Evolutionary conservation across 805 yeast species (phyloP).

Genomic region (Myxozyma kluyveri): DNA sequence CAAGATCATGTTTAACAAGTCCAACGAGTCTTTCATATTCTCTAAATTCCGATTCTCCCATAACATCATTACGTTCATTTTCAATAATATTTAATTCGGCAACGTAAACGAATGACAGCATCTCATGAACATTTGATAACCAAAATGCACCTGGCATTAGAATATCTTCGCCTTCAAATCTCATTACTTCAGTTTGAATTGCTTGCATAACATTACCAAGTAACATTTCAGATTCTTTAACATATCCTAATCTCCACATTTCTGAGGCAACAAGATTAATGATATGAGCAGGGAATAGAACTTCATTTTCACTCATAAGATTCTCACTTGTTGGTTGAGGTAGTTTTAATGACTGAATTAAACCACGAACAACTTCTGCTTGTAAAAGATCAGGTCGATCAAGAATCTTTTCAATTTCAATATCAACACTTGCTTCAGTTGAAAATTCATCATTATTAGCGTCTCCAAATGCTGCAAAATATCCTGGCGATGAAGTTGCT

Average conservation of each 20-base stretch:
- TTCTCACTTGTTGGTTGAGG: slow-evolving; percentile 85
- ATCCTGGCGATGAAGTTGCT: slow-evolving; percentile 19
- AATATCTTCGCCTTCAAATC: slow-evolving; percentile 79
- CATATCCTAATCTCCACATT: slow-evolving; percentile 96
- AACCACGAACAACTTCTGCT: slow-evolving; percentile 80
- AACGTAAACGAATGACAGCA: slow-evolving; percentile 88
- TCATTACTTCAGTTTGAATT: slow-evolving; percentile 77
- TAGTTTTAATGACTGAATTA: slow-evolving; percentile 77
- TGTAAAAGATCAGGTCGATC: slow-evolving; percentile 49
- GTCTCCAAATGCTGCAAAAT: slow-evolving; percentile 27
- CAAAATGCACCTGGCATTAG: slow-evolving; percentile 94
- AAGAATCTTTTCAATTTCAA: slow-evolving; percentile 37
- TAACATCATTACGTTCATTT: slow-evolving; percentile 74
- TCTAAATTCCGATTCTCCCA: slow-evolving; percentile 86
- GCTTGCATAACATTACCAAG: slow-evolving; percentile 84
- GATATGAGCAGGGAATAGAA: slow-evolving; percentile 92
- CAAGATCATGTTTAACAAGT: slow-evolving; percentile 90
- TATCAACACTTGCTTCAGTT: slow-evolving; percentile 33
- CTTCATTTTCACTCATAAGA: slow-evolving; percentile 81
- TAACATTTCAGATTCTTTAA: slow-evolving; percentile 86
- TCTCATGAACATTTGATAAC: slow-evolving; percentile 94
- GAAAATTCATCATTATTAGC: slow-evolving; percentile 20
- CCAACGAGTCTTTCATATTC: slow-evolving; percentile 86
- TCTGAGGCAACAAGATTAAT: slow-evolving; percentile 88
- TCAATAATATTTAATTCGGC: slow-evolving; percentile 90